Percentiles rank a stretch among this genome's conserved stretches.
Evolutionary conservation across 2,329 filamentous ascomycete species (phyloP).

Genomic region (Ophiocordyceps camponoti-floridani): DNA sequence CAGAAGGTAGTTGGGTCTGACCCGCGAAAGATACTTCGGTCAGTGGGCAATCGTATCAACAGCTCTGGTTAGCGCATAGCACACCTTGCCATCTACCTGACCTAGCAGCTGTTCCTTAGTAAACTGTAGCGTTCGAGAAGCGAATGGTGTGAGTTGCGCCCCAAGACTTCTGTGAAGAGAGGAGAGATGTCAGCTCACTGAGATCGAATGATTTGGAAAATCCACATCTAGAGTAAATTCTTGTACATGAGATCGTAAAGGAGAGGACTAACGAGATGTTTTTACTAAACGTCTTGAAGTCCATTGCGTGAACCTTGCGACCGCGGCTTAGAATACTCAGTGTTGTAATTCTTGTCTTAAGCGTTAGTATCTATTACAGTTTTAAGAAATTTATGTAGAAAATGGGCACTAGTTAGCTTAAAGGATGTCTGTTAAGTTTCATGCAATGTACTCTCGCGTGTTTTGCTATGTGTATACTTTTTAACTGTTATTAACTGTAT

Average conservation of each 20-base stretch:
- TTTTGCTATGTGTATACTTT: too few species aligned
- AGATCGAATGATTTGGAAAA: too few species aligned
- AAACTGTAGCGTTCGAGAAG: slow-evolving; percentile 87
- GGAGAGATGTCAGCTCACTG: too few species aligned
- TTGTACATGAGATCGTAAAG: background rate
- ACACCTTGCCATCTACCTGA: slow-evolving; percentile 75
- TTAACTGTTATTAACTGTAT: too few species aligned
- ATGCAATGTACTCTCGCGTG: too few species aligned
- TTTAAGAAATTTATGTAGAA: too few species aligned
- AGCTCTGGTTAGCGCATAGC: background rate
- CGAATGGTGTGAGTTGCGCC: slow-evolving; percentile 78
- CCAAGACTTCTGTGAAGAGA: slow-evolving; percentile 42
- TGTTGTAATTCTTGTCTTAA: too few species aligned
- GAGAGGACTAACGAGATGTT: slow-evolving; percentile 32
- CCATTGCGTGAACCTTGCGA: slow-evolving; percentile 27
- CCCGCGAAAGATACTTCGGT: background rate
- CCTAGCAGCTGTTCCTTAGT: slow-evolving; percentile 86
- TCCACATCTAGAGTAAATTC: slow-evolving; percentile 5
- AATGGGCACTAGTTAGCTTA: too few species aligned
- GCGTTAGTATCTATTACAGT: too few species aligned
- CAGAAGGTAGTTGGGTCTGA: slow-evolving; percentile 86
- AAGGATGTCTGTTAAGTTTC: too few species aligned
- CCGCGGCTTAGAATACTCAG: too few species aligned
- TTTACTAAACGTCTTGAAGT: slow-evolving; percentile 41
- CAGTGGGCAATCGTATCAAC: slow-evolving; percentile 4